Base-by-base conservation (phyloP, 164 flowering plant genomes). In the Annona cherimola region DNA sequence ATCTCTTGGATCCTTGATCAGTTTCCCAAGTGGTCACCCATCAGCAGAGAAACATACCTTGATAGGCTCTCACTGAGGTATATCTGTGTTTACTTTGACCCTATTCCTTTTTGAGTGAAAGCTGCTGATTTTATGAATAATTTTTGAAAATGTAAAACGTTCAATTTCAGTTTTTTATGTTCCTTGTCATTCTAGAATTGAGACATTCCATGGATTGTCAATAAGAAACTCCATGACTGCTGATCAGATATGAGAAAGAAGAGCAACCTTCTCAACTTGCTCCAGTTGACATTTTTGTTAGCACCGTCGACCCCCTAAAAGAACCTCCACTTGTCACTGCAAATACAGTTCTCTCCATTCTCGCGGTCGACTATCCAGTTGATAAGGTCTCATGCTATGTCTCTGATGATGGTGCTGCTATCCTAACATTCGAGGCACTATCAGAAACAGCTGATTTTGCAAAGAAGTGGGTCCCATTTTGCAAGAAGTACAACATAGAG, bases 371-470 rank as follows among this genome's bases (percentile, higher is more conserved):
- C 35, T 26, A 26, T 26, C 35, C 35, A 26, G 35, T 26, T 26
- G 35, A 26, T 26, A 26, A 26, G 35, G 35, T 26, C 35, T 26
- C 35, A 26, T 26, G 35, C 35, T 26, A 26, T 26, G 35, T 26
- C 35, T 26, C 35, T 26, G 35, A 26, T 26, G 35, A 26, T 26
- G 35, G 35, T 26, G 35, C 35, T 26, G 35, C 35, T 77, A 91
- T 93, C 94, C 72, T 93, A 76, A 81, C 98, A 70, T 93, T 93
- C 83, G 98, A 93, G 80, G 85, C 98, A 65, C 81, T 91, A 43
- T 79, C 98, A 6, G 98, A 93, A 79, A 93, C 98, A 70, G 81
- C 98, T 63, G 98, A 91, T 68, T 93, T 91, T 83, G 91, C 98
- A 61, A 84, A 93, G 76, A 91, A 88, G 35, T 26, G 35, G 35